Evolutionary conservation across 345 rosid species (phyloP).

Genomic region (Limnanthes douglasii): DNA sequence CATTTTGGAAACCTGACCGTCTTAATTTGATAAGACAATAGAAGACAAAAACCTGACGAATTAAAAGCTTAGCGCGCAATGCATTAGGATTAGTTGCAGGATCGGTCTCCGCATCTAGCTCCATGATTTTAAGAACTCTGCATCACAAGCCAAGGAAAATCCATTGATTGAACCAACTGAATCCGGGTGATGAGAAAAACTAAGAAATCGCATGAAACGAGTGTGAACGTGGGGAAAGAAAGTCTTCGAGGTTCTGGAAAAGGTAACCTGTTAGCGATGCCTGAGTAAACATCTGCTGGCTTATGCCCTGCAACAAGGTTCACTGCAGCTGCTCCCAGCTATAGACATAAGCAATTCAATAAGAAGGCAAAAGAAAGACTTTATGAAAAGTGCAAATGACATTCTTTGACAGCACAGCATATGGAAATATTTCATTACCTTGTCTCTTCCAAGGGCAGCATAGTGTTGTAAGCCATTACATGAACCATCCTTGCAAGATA

Average conservation of each 20-base stretch:
- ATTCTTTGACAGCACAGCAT: no score
- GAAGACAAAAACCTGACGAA: conserved; percentile 51
- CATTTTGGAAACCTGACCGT: no score
- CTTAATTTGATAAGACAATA: conserved; percentile 8
- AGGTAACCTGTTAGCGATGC: conserved; percentile 69
- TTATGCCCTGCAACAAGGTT: conserved; percentile 85
- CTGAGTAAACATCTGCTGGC: conserved; percentile 94
- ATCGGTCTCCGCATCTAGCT: conserved; percentile 55
- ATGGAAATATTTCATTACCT: conserved; percentile 36
- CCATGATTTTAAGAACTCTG: conserved; percentile 86
- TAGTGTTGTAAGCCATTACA: conserved; percentile 99
- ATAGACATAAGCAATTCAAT: conserved; percentile 13
- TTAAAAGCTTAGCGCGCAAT: conserved; percentile 41
- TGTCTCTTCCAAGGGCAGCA: conserved; percentile 98
- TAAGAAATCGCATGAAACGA: not conserved
- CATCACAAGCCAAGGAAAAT: conserved; percentile 8
- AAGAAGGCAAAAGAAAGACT: conserved; percentile 9
- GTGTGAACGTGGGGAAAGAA: conserved; percentile 1
- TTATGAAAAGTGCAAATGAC: not conserved
- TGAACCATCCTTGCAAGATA: conserved; percentile 81
- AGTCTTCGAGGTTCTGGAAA: conserved; percentile 8
- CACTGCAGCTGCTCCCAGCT: conserved; percentile 98
- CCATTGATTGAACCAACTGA: not conserved
- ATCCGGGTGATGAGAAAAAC: conserved; percentile 3
- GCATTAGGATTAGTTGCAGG: conserved; percentile 44